Conservation (phyloP, 495 filamentous ascomycete species). For the Annulohypoxylon moriforme region DNA sequence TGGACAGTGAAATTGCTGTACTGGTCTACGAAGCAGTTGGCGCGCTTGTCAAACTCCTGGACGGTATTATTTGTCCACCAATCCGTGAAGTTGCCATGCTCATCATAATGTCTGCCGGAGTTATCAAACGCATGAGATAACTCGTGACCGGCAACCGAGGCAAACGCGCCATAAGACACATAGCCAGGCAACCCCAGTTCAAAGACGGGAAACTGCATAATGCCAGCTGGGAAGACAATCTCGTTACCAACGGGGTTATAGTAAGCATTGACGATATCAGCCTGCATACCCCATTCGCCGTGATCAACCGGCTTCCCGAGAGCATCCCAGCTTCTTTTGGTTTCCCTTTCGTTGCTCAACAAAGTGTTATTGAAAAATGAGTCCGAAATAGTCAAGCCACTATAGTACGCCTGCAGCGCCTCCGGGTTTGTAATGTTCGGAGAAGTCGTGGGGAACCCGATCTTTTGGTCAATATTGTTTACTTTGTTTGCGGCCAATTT, state of each 20-base stretch:
- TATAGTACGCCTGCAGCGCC: constrained; percentile 69
- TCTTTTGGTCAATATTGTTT: constrained; percentile 77
- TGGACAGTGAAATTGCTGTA: constrained; percentile 72
- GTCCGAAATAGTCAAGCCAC: constrained; percentile 61
- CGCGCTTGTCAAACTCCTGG: constrained; percentile 69
- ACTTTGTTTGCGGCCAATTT: constrained; percentile 74
- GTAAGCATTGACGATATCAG: constrained; percentile 57
- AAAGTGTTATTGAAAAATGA: constrained; percentile 72
- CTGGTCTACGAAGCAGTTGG: constrained; percentile 77
- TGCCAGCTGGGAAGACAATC: constrained; percentile 74
- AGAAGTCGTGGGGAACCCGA: constrained; percentile 75
- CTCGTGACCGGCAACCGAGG: constrained; percentile 77
- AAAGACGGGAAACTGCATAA: constrained; percentile 78
- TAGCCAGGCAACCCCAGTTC: constrained; percentile 71
- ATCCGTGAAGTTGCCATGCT: constrained; percentile 72
- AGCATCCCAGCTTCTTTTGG: constrained; percentile 64
- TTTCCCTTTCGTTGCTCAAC: constrained; percentile 60
- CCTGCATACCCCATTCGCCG: constrained; percentile 72
- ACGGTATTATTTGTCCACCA: constrained; percentile 79
- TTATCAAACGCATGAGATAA: constrained; percentile 81
- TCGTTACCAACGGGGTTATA: constrained; percentile 43
- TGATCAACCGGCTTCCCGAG: constrained; percentile 71
- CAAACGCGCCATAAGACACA: constrained; percentile 76
- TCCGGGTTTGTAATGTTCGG: constrained; percentile 71
- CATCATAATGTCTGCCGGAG: constrained; percentile 73